Evolutionary conservation across 768 basidiomycete species (phyloP).

Genomic region (Mycena vulgaris): DNA sequence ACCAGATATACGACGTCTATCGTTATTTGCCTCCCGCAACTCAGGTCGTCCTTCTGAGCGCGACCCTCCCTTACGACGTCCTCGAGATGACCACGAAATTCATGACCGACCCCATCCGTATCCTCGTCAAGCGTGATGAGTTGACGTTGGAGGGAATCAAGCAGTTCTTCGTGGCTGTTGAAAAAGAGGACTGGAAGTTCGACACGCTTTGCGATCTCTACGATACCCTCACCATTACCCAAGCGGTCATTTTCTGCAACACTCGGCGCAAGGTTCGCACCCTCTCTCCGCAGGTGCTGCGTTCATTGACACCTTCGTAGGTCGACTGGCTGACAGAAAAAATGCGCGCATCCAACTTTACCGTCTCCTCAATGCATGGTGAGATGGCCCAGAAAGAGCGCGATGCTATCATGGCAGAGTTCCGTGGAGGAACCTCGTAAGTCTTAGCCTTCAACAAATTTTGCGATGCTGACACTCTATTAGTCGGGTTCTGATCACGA

Average conservation of each 20-base stretch:
- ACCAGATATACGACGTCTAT: conserved; percentile 99
- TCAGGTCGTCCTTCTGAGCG: conserved; percentile 96
- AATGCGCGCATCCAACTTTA: conserved; percentile 99
- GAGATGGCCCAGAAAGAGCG: conserved; percentile 97
- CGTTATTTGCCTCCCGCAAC: conserved; percentile 97
- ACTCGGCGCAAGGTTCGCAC: conserved; percentile 90
- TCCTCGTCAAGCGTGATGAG: conserved; percentile 99
- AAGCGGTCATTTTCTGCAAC: conserved; percentile 99
- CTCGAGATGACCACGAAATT: conserved; percentile 99
- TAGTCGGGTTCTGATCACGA: conserved; percentile 95
- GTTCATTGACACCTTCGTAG: conserved; percentile 52
- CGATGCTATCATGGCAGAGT: conserved; percentile 97
- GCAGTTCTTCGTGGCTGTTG: conserved; percentile 98
- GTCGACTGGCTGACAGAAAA: conserved; percentile 99
- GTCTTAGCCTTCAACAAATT: conserved; percentile 47
- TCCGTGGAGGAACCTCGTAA: conserved; percentile 93
- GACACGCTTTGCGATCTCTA: conserved; percentile 98
- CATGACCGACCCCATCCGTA: conserved; percentile 98
- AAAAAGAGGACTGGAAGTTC: conserved; percentile 99
- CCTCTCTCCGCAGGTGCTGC: conserved; percentile 5
- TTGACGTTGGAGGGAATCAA: conserved; percentile 97
- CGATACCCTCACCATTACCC: conserved; percentile 98
- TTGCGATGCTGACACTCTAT: conserved; percentile 34
- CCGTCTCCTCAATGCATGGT: conserved; percentile 96
- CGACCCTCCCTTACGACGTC: conserved; percentile 96